phyloP scores from a whole-genome alignment of 2,329 filamentous ascomycete species.

The Alternaria panax region DNA sequence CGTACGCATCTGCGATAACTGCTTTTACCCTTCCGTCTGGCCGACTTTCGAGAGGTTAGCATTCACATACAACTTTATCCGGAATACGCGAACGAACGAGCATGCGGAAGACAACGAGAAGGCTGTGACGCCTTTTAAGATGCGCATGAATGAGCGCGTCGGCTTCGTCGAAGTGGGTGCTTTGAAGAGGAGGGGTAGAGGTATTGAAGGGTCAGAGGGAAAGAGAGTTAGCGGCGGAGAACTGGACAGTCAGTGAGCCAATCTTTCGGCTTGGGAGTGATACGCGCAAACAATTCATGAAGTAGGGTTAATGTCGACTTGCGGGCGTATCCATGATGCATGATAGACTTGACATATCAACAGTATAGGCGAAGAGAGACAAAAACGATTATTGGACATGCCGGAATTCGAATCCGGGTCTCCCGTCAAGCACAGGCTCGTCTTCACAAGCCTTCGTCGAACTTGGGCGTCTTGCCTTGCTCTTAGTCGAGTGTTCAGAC shows the following conservation, averaged over 20 bases:
- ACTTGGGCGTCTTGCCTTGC: too few species aligned
- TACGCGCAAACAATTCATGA: background rate
- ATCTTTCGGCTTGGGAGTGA: background rate
- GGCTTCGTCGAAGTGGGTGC: background rate
- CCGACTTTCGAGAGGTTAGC: background rate
- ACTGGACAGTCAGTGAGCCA: background rate
- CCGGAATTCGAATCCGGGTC: background rate
- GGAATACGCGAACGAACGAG: background rate
- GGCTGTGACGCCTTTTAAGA: background rate
- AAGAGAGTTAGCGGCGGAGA: background rate
- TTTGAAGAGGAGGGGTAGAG: background rate
- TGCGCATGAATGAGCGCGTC: background rate
- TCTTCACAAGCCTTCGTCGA: too few species aligned
- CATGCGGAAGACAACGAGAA: background rate
- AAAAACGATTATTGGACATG: background rate
- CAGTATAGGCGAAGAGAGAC: background rate
- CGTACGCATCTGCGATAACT: background rate
- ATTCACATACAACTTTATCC: background rate
- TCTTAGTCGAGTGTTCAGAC: too few species aligned
- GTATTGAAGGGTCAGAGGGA: background rate
- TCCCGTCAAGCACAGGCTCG: background rate
- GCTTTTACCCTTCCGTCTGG: background rate
- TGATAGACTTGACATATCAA: background rate
- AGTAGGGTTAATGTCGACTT: background rate
- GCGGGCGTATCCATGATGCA: rapidly evolving